These are phyloP conservation scores for Phalaenopsis hybrid DNA, from an alignment of 116 monocot species.

Conservation along the genomic window DNA sequence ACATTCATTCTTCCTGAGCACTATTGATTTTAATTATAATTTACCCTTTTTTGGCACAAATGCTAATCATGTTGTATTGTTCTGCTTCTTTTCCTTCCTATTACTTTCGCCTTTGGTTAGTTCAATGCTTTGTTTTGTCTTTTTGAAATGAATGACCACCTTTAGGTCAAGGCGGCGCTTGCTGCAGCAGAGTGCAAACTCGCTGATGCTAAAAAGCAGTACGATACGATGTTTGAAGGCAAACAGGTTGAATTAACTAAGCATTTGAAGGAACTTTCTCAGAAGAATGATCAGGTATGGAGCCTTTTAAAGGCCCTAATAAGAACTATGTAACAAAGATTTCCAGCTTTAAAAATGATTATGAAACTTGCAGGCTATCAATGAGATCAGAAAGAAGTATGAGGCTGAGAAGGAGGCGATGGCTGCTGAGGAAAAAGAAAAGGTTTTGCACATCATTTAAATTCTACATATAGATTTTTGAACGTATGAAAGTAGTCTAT, in stretches of 20 bases:
- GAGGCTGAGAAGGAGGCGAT: constrained; percentile 79
- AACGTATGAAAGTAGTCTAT: neutral
- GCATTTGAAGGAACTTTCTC: constrained; percentile 89
- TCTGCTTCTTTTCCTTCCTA: neutral
- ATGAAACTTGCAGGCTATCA: constrained; percentile 66
- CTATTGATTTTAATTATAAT: neutral
- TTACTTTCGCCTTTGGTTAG: neutral
- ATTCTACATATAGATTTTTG: neutral
- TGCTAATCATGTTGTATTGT: neutral
- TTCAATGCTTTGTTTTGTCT: neutral
- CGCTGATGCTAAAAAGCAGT: constrained; percentile 63
- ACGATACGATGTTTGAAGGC: constrained; percentile 83
- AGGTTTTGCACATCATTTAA: constrained; percentile 36
- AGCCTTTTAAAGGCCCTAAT: neutral
- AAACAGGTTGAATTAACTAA: constrained; percentile 84
- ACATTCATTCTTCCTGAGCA: neutral
- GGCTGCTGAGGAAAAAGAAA: constrained; percentile 65
- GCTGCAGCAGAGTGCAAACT: constrained; percentile 58
- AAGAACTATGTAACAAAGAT: neutral
- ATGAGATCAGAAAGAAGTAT: constrained; percentile 86
- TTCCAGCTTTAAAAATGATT: neutral
- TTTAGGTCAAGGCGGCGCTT: constrained; percentile 67
- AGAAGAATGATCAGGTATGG: constrained; percentile 87
- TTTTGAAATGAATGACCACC: constrained; percentile 3
- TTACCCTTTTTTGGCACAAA: neutral